These are phyloP conservation scores for Solanum etuberosum DNA, from an alignment of 257 asterid genomes.

Conservation along the genomic window DNA sequence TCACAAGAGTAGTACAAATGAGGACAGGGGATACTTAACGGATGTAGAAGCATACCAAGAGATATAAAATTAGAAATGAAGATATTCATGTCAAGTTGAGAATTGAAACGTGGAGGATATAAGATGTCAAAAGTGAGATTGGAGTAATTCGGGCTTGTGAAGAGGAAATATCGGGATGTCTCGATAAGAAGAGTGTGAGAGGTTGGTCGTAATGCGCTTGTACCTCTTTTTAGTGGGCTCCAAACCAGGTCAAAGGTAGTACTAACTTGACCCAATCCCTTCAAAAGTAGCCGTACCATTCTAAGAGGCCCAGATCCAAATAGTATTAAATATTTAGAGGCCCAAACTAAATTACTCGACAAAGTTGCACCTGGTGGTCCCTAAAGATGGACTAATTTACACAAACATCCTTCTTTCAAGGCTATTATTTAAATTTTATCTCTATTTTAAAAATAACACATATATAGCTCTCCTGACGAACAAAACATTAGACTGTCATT, in stretches of 20 bases:
- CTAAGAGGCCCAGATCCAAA: conserved; percentile 4
- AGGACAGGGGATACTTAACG: neutral
- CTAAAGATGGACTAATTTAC: neutral
- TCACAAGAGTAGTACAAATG: neutral
- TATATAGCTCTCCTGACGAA: too few species aligned
- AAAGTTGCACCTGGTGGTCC: conserved; percentile 13
- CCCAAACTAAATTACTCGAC: neutral
- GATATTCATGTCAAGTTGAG: neutral
- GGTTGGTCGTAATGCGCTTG: neutral
- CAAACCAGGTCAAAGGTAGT: neutral
- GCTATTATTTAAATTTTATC: neutral
- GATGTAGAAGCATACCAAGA: neutral
- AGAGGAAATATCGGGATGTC: neutral
- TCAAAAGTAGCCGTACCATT: neutral
- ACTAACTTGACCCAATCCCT: neutral
- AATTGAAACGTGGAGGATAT: too few species aligned
- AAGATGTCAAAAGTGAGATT: neutral
- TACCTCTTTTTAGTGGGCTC: neutral
- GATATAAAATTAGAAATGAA: neutral
- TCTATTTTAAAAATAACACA: neutral
- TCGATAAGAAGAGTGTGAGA: neutral
- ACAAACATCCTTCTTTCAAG: neutral
- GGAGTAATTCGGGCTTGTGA: neutral
- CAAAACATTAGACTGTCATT: neutral
- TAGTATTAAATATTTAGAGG: neutral